Base-by-base conservation (phyloP, 176 grass and related monocot genomes). In the Oryza glumipatula region DNA sequence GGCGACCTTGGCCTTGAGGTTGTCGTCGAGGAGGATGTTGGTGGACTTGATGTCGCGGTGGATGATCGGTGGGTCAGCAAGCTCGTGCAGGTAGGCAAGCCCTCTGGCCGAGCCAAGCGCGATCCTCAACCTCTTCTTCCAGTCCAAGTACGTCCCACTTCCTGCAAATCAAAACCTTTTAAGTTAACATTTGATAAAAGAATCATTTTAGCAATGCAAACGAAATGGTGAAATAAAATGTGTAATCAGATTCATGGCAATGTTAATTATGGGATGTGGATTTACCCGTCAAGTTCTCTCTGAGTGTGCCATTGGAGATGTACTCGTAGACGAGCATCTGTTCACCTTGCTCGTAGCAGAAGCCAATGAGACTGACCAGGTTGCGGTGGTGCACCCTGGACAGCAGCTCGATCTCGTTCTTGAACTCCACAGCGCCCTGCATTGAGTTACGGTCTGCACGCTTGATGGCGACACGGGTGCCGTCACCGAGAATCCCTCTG, bases 301-400 rank as follows among this genome's bases (percentile, higher is more conserved):
- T 83, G 33, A 97, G 4, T 2, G 95, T 84, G 21, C 92, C 92
- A 22, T 89, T 94, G 39, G 86, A 71, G 21, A 94, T 19, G 22
- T 85, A 97, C 87, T 97, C 95, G 38, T 97, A 97, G 45, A 97
- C 92, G 48, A 97, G 74, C 81, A 93, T 89, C 88, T 92, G 88
- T 72, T 97, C 94, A 1, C 86, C 90, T 76, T 97, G 87, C 15
- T 94, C 83, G 63, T 86, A 86, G 90, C 95, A 97, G 86, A 94
- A 97, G 11, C 95, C 95, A 0, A 97, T 88, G 41, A 97, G 86
- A 26, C 83, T 77, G 28, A 97, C 92, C 54, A 97, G 80, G 52
- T 94, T 97, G 81, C 79, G 84, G 80, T 97, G 95, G 68, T 97
- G 95, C 17, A 97, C 90, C 79, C 95, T 81, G 49, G 92, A 93